A percentile compares a stretch with the other conserved stretches of the same genome.
Evolutionary conservation across 192 early-diverging fungal genomes (phyloP).

Genomic region (Coemansia sp.): DNA sequence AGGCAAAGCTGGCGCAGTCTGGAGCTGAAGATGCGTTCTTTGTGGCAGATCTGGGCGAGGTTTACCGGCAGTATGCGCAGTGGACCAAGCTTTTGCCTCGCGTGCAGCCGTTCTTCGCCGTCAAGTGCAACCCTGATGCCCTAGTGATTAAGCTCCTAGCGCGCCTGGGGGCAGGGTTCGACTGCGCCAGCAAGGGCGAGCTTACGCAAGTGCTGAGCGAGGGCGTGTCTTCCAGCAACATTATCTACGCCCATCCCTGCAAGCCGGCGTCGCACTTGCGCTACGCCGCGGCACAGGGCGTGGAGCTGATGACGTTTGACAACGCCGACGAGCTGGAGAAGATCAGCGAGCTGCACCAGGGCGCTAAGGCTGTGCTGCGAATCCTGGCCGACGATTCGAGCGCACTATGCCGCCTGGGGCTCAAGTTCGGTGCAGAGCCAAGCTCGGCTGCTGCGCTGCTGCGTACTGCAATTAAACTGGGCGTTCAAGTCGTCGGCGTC

Average conservation of each 20-base stretch:
- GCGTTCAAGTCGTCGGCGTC: slow-evolving; percentile 86
- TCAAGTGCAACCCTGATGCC: slow-evolving; percentile 97
- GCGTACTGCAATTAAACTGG: slow-evolving; percentile 73
- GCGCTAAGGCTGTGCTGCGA: slow-evolving; percentile 88
- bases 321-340: slow-evolving; percentile 97
- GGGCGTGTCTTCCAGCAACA: slow-evolving; percentile 63
- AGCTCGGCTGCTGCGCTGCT: slow-evolving; percentile 69
- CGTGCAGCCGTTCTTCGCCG: slow-evolving; percentile 95
- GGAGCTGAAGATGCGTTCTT: slow-evolving; percentile 90
- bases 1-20: slow-evolving; percentile 44
- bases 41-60: slow-evolving; percentile 92
- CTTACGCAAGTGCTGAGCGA: slow-evolving; percentile 77
- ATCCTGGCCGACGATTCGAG: slow-evolving; percentile 95
- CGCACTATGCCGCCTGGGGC: slow-evolving; percentile 86
- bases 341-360: slow-evolving; percentile 78
- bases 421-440: slow-evolving; percentile 95
- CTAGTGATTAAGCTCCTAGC: slow-evolving; percentile 81
- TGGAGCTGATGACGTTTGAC: slow-evolving; percentile 97
- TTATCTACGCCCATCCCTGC: slow-evolving; percentile 99
- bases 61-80: slow-evolving; percentile 82
- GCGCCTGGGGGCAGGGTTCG: slow-evolving; percentile 86
- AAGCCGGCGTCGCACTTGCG: slow-evolving; percentile 95
- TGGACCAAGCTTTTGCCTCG: slow-evolving; percentile 85
- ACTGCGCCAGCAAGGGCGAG: slow-evolving; percentile 97
- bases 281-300: slow-evolving; percentile 73